Evolutionary conservation across 345 rosid species (phyloP).

Genomic region (Erucastrum elatum): DNA sequence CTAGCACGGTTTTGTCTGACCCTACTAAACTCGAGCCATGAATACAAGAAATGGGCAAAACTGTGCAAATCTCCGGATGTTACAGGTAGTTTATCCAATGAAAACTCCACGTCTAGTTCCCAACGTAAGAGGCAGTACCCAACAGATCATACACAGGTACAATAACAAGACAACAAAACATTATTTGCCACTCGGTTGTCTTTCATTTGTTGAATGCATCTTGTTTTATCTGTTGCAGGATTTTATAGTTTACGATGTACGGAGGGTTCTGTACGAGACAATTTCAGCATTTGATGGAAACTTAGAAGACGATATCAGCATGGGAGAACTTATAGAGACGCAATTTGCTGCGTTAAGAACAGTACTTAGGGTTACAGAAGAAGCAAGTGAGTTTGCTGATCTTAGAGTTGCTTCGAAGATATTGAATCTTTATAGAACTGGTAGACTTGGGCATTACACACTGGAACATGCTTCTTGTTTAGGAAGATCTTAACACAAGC

Average conservation of each 20-base stretch:
- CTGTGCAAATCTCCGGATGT: constrained; percentile 33
- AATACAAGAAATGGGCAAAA: constrained; percentile 72
- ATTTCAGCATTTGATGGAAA: constrained; percentile 47
- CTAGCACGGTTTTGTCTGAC: constrained; percentile 62
- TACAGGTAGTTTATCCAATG: constrained; percentile 26
- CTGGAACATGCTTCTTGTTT: constrained; percentile 48
- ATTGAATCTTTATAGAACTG: constrained; percentile 75
- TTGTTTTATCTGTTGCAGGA: constrained; percentile 45
- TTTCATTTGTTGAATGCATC: not conserved
- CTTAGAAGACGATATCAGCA: constrained; percentile 35
- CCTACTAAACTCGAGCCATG: constrained; percentile 54
- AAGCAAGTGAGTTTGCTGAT: constrained; percentile 24
- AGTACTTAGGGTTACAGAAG: constrained; percentile 45
- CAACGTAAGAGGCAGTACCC: constrained; percentile 45
- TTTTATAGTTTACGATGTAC: constrained; percentile 58
- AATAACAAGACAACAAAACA: not conserved
- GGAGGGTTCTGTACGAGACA: constrained; percentile 48
- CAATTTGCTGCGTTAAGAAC: constrained; percentile 47
- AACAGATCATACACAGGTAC: constrained; percentile 84
- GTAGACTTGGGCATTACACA: constrained; percentile 76
- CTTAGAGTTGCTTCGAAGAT: constrained; percentile 57
- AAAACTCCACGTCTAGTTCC: constrained; percentile 9
- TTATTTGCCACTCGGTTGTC: not conserved
- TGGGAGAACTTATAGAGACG: constrained; percentile 47
- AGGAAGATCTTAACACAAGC: not conserved